Percentiles rank a stretch among this genome's conserved stretches.
phyloP scores from a whole-genome alignment of 1,284 basidiomycete species.

The Volvariella surrecta region DNA sequence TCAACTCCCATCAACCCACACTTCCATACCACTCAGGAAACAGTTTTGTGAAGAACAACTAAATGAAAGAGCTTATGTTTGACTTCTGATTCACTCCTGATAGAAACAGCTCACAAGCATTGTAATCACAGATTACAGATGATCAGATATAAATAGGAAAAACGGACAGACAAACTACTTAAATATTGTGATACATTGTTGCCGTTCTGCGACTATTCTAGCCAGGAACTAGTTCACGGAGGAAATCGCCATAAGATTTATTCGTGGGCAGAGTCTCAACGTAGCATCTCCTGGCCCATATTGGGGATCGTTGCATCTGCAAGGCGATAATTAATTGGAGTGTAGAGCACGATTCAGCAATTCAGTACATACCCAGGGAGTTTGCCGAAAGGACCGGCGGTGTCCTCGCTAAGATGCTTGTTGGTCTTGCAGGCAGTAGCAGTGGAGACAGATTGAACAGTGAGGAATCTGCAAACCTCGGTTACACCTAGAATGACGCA shows the following conservation, averaged over 20 bases:
- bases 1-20: too few relatives aligned
- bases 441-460: constrained; percentile 16
- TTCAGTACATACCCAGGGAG: constrained; percentile 22
- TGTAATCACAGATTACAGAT: too few relatives aligned
- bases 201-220: too few relatives aligned
- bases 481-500: constrained; percentile 26
- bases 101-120: too few relatives aligned
- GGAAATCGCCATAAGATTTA: neutral
- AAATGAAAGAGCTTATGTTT: too few relatives aligned
- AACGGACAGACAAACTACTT: too few relatives aligned
- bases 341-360: neutral
- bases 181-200: too few relatives aligned
- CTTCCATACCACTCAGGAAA: too few relatives aligned
- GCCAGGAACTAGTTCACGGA: too few relatives aligned
- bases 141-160: too few relatives aligned
- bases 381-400: constrained; percentile 17
- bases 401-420: constrained; percentile 24
- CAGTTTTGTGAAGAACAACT: too few relatives aligned
- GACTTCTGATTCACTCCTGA: too few relatives aligned
- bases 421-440: constrained; percentile 25
- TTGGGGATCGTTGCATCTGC: constrained; percentile 29
- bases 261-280: constrained; percentile 17
- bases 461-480: constrained; percentile 32
- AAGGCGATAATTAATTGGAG: neutral
- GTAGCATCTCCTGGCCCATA: constrained; percentile 25